Conservation (phyloP, 1,284 basidiomycete species). For the Moniliella sp. region DNA sequence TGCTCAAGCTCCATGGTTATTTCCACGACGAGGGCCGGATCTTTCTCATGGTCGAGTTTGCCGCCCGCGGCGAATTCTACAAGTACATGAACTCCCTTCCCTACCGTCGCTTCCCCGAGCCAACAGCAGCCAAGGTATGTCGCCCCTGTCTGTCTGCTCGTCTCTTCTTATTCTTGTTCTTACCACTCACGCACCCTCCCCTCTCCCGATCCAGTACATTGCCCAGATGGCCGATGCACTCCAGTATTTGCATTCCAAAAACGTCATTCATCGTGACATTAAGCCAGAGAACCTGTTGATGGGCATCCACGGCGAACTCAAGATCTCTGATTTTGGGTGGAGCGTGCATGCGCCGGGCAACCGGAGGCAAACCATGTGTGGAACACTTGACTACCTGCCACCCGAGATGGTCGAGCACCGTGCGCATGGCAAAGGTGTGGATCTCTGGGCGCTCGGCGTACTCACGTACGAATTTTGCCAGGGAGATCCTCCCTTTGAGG, state of each 20-base stretch:
- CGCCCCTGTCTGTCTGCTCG: too few relatives aligned
- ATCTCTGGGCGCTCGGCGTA: slow-evolving; percentile 90
- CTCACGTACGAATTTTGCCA: slow-evolving; percentile 83
- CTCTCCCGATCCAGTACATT: slow-evolving; percentile 46
- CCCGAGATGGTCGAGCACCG: slow-evolving; percentile 92
- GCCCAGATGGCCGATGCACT: slow-evolving; percentile 96
- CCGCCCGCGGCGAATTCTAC: slow-evolving; percentile 82
- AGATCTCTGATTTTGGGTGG: slow-evolving; percentile 98
- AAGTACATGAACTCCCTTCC: slow-evolving; percentile 61
- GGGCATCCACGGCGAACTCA: slow-evolving; percentile 83
- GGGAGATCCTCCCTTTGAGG: slow-evolving; percentile 77
- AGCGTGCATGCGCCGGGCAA: slow-evolving; percentile 88
- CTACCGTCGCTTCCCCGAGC: slow-evolving; percentile 59
- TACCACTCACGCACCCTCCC: not conserved
- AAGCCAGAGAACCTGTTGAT: slow-evolving; percentile 92
- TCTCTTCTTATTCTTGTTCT: not conserved
- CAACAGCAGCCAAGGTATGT: slow-evolving; percentile 46
- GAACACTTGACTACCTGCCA: slow-evolving; percentile 85
- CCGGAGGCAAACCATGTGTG: slow-evolving; percentile 67
- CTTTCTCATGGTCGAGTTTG: slow-evolving; percentile 90
- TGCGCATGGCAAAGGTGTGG: slow-evolving; percentile 68
- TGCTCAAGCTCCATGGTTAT: slow-evolving; percentile 79
- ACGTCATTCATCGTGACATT: slow-evolving; percentile 96
- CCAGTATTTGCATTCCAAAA: slow-evolving; percentile 74
- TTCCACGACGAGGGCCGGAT: slow-evolving; percentile 96